Conservation (phyloP, 305 asterid genomes). For the Caryopteris hybrid region DNA sequence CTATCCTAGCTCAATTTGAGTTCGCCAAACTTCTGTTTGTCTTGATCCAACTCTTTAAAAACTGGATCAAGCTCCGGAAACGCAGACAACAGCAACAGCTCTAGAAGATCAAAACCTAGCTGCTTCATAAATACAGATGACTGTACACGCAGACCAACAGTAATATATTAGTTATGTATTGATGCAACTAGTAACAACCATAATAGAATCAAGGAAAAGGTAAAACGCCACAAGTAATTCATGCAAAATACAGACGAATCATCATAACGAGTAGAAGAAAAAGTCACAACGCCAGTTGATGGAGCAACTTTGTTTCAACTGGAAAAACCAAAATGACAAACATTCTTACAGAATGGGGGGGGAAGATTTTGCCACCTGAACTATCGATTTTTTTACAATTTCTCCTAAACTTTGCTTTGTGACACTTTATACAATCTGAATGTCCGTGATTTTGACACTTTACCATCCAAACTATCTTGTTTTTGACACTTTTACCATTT, state of each 20-base stretch:
- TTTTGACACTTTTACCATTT: not conserved
- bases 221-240: not conserved
- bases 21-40: conserved; percentile 68
- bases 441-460: not conserved
- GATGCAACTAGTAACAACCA: not conserved
- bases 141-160: conserved; percentile 39
- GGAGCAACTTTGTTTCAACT: not conserved
- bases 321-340: not conserved
- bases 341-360: not conserved
- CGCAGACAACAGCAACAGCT: conserved; percentile 71
- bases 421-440: not conserved
- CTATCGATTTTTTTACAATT: not conserved
- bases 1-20: conserved; percentile 25
- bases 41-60: conserved; percentile 57
- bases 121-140: conserved; percentile 85
- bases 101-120: conserved; percentile 68
- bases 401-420: not conserved
- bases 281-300: not conserved
- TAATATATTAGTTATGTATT: not conserved
- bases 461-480: not conserved
- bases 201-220: not conserved
- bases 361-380: not conserved
- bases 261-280: not conserved
- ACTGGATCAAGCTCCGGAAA: conserved; percentile 79
- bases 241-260: not conserved